Percentiles rank a stretch among this genome's conserved stretches.
These are phyloP conservation scores for Echinochloa phyllopogon DNA, from an alignment of 176 grass and related monocot genomes.

Conservation along the genomic window DNA sequence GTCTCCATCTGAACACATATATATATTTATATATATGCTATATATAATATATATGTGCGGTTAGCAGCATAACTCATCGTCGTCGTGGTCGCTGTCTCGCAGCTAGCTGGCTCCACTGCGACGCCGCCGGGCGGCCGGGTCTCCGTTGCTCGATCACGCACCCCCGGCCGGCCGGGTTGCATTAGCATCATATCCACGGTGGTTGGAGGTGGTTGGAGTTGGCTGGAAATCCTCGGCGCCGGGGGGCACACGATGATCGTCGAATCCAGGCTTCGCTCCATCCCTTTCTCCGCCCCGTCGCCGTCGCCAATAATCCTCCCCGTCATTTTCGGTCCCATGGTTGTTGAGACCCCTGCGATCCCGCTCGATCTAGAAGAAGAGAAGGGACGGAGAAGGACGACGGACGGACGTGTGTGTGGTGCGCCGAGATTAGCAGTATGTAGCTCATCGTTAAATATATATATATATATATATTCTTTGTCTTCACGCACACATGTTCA, in stretches of 20 bases:
- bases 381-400: neutral
- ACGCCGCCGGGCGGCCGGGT: neutral
- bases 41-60: neutral
- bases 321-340: slow-evolving; percentile 31
- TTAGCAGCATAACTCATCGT: slow-evolving; percentile 5
- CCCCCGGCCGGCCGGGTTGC: no score
- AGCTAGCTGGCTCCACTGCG: neutral
- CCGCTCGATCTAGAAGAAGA: slow-evolving; percentile 51
- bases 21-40: neutral
- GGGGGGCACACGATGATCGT: no score
- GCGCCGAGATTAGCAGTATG: neutral
- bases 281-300: neutral
- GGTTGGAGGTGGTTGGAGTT: slow-evolving; percentile 55
- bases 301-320: slow-evolving; percentile 26
- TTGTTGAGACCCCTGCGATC: slow-evolving; percentile 57
- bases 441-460: neutral
- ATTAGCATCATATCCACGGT: neutral
- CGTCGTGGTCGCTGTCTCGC: neutral
- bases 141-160: slow-evolving; percentile 5
- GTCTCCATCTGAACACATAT: neutral
- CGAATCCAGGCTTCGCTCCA: neutral
- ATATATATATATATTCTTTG: neutral
- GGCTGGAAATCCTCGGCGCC: slow-evolving; percentile 48
- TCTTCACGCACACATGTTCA: slow-evolving; percentile 43
- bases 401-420: no score